Percentiles rank a stretch among this genome's conserved stretches.
These are phyloP conservation scores for Polyporus tsugae DNA, from an alignment of 1,284 basidiomycete genomes.

Conservation along the genomic window DNA sequence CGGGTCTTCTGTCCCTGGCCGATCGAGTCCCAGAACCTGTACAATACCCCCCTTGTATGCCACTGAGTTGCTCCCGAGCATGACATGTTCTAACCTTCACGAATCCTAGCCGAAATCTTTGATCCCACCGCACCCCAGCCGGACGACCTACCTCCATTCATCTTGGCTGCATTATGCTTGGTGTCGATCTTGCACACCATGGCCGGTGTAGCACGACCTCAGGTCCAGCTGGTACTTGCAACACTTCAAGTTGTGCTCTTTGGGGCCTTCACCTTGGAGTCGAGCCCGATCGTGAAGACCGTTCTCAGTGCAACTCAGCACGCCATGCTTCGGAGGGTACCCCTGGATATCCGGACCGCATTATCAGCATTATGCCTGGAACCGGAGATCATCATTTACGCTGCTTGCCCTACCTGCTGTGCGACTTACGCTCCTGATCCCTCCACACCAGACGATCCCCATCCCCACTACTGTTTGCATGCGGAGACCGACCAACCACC, in stretches of 20 bases:
- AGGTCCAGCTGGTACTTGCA: background rate
- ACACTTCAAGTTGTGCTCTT: background rate
- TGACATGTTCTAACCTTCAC: too few relatives aligned
- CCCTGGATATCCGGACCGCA: background rate
- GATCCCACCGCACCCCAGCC: background rate
- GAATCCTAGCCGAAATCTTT: background rate
- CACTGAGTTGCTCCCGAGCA: background rate
- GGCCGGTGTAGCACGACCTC: background rate
- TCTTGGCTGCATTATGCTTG: background rate
- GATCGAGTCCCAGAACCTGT: background rate
- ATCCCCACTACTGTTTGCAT: conserved; percentile 14
- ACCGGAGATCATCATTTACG: background rate
- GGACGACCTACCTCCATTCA: background rate
- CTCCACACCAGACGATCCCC: conserved; percentile 2
- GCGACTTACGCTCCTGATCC: conserved; percentile 3
- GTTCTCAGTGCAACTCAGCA: background rate
- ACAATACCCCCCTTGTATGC: background rate
- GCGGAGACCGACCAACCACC: conserved; percentile 7
- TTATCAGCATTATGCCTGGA: background rate
- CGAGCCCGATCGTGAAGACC: background rate
- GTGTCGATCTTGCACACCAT: background rate
- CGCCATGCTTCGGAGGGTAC: background rate
- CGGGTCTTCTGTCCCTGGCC: too few relatives aligned
- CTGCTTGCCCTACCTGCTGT: conserved; percentile 6
- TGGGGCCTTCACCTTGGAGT: background rate